A percentile compares a stretch with the other conserved stretches of the same genome.
Evolutionary conservation across 345 rosid species (phyloP).

Genomic region (Atalantia buxifolia): DNA sequence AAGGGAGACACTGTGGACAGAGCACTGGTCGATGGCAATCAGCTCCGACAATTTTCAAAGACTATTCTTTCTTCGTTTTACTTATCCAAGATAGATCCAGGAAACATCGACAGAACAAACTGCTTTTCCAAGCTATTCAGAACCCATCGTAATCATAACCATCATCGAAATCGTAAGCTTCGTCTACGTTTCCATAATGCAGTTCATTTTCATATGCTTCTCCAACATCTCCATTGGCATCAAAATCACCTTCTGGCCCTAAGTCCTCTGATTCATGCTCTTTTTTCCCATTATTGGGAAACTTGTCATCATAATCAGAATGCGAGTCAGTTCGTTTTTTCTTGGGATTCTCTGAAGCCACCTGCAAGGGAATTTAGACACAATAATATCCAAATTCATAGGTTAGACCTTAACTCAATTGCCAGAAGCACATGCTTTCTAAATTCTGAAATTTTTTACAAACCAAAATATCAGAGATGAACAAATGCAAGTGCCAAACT

Average conservation of each 20-base stretch:
- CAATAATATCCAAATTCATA: neutral
- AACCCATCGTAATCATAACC: slow-evolving; percentile 23
- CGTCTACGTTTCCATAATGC: slow-evolving; percentile 22
- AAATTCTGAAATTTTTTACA: neutral
- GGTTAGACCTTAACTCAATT: neutral
- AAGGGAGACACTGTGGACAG: neutral
- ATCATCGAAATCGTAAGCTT: slow-evolving; percentile 19
- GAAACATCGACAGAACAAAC: neutral
- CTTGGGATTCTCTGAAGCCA: slow-evolving; percentile 21
- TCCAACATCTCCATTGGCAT: slow-evolving; percentile 1
- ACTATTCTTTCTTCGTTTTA: neutral
- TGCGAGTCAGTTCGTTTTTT: slow-evolving; percentile 30
- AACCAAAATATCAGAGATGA: neutral
- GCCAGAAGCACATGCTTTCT: neutral
- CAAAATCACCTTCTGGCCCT: slow-evolving; percentile 14
- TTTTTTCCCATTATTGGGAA: neutral
- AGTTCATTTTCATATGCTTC: slow-evolving; percentile 16
- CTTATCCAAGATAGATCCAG: neutral
- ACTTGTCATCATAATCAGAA: slow-evolving; percentile 20
- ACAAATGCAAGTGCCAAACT: neutral
- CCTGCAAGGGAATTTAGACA: slow-evolving; percentile 14
- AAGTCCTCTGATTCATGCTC: slow-evolving; percentile 12
- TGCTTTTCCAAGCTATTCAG: neutral
- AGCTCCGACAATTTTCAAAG: neutral
- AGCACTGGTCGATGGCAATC: neutral